Evolutionary conservation across 2,329 filamentous ascomycete genomes (phyloP), one percentile per base, ranked within the genome.

Genomic region (Xylogone sp.): DNA sequence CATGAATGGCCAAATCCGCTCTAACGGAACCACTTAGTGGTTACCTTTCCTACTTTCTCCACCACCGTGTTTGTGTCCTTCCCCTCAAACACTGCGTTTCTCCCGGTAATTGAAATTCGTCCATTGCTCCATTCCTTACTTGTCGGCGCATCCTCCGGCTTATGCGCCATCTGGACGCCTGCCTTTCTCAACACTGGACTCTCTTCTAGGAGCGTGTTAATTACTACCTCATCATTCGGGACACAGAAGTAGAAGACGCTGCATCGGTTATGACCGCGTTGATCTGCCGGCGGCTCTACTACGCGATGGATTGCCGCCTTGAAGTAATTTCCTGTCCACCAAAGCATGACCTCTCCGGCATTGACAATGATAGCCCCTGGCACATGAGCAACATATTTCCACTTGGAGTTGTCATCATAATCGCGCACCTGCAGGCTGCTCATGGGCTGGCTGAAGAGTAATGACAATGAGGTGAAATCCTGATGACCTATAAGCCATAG

Each of bases 171-270:
- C 13, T 39, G 8, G n/a, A 39, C 34, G 4, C 34, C 13, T 16
- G 13, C 5, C n/a, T 16, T 39, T 5, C 34, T 7, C 34, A 39
- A 39, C 8, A 39, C 34, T 16, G 34, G 34, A 16, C 34, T 39
- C n/a, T 39, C 34, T 39, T 39, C 34, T 39, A 39, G n/a, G 8
- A 39, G n/a, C n/a, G 34, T 39, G 34, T 39, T 39, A 18, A 39
- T 39, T 4, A 39, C 34, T 1, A 68, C 61, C 2, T 71, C 62
- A 46, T 71, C 67, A 0, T 64, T 63, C 0, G 70, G 70, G 9
- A 70, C 59, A 2, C 70, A 65, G 50, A 73, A 73, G 53, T 73
- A 73, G 42, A 71, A 68, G 34, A 73, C 56, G 3, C 69, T 69
- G 29, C 71, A 56, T 5, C 71, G 65, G 42, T 66, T 60, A 10